Evolutionary conservation across 2,329 filamentous ascomycete genomes (phyloP).

Genomic region (Penicillium sp.): DNA sequence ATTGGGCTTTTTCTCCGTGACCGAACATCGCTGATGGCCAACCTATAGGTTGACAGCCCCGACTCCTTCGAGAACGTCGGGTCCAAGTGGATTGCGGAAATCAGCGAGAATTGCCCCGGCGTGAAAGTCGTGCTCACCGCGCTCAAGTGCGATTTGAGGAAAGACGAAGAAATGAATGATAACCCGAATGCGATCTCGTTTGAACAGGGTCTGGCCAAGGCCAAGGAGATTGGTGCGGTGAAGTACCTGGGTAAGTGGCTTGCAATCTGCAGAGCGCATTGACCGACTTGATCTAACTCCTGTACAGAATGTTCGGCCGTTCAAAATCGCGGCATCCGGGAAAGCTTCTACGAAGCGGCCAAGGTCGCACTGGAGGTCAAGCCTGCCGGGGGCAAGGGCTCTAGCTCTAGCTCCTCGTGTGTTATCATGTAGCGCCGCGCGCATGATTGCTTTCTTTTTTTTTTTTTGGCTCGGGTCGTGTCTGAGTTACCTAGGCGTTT

Average conservation of each 20-base stretch:
- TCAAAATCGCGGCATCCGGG: constrained; percentile 96
- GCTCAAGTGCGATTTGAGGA: constrained; percentile 93
- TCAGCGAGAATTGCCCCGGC: constrained; percentile 93
- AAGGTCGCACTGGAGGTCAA: constrained; percentile 75
- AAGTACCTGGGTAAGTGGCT: constrained; percentile 72
- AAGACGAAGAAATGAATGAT: constrained; percentile 72
- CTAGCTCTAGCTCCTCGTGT: constrained; percentile 30
- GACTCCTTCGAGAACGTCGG: constrained; percentile 98
- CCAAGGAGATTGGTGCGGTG: constrained; percentile 85
- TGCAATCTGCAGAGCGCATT: background rate
- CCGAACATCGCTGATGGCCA: constrained; percentile 4
- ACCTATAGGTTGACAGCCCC: constrained; percentile 74
- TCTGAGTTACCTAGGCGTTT: background rate
- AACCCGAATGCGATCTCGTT: constrained; percentile 73
- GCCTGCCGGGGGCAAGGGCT: constrained; percentile 38
- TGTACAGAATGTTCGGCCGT: constrained; percentile 89
- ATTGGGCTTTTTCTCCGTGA: no score
- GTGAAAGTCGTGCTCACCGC: constrained; percentile 95
- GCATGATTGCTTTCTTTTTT: background rate
- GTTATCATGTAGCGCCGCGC: constrained; percentile 34
- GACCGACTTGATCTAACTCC: background rate
- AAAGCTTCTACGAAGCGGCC: constrained; percentile 96
- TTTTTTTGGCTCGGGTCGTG: background rate
- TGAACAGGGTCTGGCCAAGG: constrained; percentile 87
- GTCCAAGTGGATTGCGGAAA: constrained; percentile 97